Base-by-base conservation (phyloP, 768 basidiomycete genomes). In the Auriculariales sp. region DNA sequence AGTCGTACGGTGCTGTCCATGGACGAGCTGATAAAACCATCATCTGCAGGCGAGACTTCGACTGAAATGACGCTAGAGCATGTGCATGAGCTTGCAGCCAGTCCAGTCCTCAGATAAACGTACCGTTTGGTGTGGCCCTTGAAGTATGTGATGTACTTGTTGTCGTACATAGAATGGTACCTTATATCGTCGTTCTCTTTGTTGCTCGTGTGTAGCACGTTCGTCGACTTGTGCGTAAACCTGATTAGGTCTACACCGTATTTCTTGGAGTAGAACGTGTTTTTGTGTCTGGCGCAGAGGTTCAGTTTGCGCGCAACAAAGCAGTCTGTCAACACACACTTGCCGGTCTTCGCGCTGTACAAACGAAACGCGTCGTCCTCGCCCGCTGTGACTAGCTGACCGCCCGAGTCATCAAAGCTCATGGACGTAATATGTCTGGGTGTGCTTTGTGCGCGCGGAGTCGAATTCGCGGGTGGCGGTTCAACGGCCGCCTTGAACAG, bases 91-190 rank as follows among this genome's bases (percentile, higher is more conserved):
- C n/a, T n/a, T n/a, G n/a, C n/a, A n/a, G n/a, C n/a, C n/a, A n/a
- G n/a, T n/a, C n/a, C n/a, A n/a, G n/a, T n/a, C 51, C 81, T 73
- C 54, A 7, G 11, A 4, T 14, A 12, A 46, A 24, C 32, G 17
- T 33, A 25, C 71, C 58, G 75, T 30, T 74, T 84, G 56, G 80
- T 91, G 68, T 99, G 95, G 0, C 95, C 95, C 58, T 79, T 83
- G 72, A 95, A 98, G 68, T 99, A 99, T 55, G 84, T 79, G 28
- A 98, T 68, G 63, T 92, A 99, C 62, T 85, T 90, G 73, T 95
- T 97, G 73, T 94, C 91, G 64, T 97, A 91, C 46, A 94, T 63
- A 1, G 89, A 93, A 58, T 94, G 89, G 64, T 97, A 97, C 39
- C 95, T 79, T 56, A 98, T 77, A 0, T 86, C 91, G 61, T 97